Conservation (phyloP, 2,329 filamentous ascomycete genomes). For the Pseudogymnoascus sp. region DNA sequence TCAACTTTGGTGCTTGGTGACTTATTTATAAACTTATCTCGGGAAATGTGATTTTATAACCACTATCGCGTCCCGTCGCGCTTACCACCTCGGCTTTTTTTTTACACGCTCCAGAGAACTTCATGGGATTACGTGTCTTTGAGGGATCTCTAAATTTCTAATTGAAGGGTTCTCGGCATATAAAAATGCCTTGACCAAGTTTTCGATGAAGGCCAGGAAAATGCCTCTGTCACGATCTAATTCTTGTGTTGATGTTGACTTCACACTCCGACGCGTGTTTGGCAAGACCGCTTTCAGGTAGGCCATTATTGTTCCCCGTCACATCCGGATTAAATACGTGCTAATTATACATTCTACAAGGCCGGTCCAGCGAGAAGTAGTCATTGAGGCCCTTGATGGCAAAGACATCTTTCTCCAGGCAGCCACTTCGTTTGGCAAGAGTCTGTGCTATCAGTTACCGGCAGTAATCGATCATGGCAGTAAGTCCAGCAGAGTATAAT, state of each 20-base stretch:
- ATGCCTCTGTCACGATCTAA: slow-evolving; percentile 36
- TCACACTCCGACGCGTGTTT: slow-evolving; percentile 68
- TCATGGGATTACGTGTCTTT: not conserved
- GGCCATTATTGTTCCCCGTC: not conserved
- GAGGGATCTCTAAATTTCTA: not conserved
- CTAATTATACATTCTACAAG: too few relatives aligned
- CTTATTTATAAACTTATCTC: not conserved
- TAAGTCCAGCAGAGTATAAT: slow-evolving; percentile 36
- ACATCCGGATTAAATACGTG: too few relatives aligned
- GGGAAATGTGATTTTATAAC: not conserved
- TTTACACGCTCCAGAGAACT: not conserved
- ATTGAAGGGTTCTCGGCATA: not conserved
- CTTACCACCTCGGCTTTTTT: not conserved
- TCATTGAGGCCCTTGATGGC: slow-evolving; percentile 70
- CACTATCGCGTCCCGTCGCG: not conserved
- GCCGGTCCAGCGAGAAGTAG: slow-evolving; percentile 73
- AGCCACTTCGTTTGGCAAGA: slow-evolving; percentile 86
- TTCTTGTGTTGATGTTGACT: slow-evolving; percentile 61
- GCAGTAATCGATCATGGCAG: slow-evolving; percentile 82
- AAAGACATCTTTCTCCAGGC: slow-evolving; percentile 93
- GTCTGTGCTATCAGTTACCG: slow-evolving; percentile 85
- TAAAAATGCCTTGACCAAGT: not conserved
- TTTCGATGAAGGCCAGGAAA: slow-evolving; percentile 32
- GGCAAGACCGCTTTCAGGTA: slow-evolving; percentile 68
- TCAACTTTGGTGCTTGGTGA: not conserved